These are phyloP conservation scores for Chlamydomonas sp. DNA, from an alignment of 139 green algal species.

Conservation along the genomic window DNA sequence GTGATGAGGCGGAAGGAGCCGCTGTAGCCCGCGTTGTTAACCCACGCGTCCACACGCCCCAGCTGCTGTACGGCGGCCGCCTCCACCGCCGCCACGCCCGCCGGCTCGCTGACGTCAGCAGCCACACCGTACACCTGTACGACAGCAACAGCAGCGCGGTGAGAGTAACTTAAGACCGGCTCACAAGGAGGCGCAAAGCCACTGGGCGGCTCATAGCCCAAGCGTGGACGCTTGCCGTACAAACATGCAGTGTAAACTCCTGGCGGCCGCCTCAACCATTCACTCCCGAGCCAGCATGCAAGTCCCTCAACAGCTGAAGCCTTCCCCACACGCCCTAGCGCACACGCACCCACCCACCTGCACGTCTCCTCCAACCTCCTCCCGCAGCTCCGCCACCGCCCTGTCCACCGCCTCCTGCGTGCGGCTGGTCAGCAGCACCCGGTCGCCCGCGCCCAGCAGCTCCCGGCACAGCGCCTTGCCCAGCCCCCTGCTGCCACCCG, in stretches of 20 bases:
- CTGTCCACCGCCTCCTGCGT: conserved; percentile 27
- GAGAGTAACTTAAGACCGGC: neutral
- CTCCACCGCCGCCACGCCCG: conserved; percentile 60
- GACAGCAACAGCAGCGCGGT: neutral
- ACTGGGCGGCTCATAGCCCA: neutral
- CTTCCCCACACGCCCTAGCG: no score
- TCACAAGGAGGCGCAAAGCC: neutral
- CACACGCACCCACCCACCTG: neutral
- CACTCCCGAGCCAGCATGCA: neutral
- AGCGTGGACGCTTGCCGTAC: neutral
- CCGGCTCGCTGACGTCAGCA: conserved; percentile 69
- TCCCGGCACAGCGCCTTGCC: conserved; percentile 88
- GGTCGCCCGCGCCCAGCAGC: conserved; percentile 68
- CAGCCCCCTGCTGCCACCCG: conserved; percentile 74
- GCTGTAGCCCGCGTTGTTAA: conserved; percentile 87
- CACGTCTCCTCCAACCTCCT: conserved; percentile 40
- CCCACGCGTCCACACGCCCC: conserved; percentile 76
- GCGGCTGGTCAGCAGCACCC: conserved; percentile 73
- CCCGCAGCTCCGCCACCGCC: conserved; percentile 23
- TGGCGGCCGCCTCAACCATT: neutral
- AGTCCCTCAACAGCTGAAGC: no score
- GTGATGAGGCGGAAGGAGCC: conserved; percentile 76
- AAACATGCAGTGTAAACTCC: neutral
- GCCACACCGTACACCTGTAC: conserved; percentile 55
- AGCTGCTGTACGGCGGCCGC: conserved; percentile 29